Conservation (phyloP, 768 basidiomycete species). For the Phylloporus sp. region DNA sequence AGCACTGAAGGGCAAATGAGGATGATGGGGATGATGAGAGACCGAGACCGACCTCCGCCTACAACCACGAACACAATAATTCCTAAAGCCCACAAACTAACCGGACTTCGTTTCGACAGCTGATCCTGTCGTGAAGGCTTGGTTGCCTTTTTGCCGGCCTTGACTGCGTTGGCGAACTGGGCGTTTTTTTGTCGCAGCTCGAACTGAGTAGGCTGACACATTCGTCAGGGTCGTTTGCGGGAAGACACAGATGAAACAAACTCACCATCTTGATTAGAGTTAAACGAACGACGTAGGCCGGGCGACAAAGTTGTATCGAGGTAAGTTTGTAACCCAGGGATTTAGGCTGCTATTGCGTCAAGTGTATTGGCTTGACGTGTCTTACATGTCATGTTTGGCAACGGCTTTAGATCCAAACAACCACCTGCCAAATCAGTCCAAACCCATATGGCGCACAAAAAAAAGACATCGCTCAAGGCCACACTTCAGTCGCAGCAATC, state of each 20-base stretch:
- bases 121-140: constrained; percentile 69
- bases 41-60: constrained; percentile 65
- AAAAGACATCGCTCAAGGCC: constrained; percentile 54
- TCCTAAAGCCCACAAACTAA: constrained; percentile 72
- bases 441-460: constrained; percentile 39
- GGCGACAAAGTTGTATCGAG: neutral
- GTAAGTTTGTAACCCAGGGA: too few relatives aligned
- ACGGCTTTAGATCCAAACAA: constrained; percentile 29
- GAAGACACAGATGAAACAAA: neutral
- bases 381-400: constrained; percentile 24
- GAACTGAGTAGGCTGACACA: constrained; percentile 69
- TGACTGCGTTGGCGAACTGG: constrained; percentile 72
- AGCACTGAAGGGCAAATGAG: constrained; percentile 44
- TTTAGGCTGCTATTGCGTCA: too few relatives aligned
- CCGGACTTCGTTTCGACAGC: constrained; percentile 64
- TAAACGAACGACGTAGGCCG: constrained; percentile 29
- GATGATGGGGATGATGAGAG: neutral
- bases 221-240: neutral
- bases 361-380: constrained; percentile 15
- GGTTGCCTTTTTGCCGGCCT: constrained; percentile 69
- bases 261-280: constrained; percentile 29
- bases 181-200: constrained; percentile 77
- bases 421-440: constrained; percentile 2
- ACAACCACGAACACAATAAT: constrained; percentile 71
- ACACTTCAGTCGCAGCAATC: constrained; percentile 67